phyloP scores from a whole-genome alignment of 768 basidiomycete genomes.

The Tubosaeta brunneosetosa region DNA sequence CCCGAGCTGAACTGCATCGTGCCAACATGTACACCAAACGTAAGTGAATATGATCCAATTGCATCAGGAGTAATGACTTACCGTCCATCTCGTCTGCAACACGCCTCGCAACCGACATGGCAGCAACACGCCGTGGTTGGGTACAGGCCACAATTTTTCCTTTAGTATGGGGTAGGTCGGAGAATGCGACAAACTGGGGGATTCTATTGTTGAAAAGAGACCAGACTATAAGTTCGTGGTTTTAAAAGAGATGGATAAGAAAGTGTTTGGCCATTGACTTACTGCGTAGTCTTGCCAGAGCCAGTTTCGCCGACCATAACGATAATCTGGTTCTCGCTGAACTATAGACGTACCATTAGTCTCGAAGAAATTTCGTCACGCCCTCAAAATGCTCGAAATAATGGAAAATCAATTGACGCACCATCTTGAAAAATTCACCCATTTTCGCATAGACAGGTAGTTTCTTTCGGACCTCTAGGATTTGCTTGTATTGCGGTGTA shows the following conservation, averaged over 20 bases:
- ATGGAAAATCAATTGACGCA: conserved; percentile 38
- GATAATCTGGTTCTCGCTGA: conserved; percentile 63
- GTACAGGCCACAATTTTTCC: conserved; percentile 95
- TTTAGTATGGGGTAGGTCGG: conserved; percentile 85
- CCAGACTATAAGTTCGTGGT: conserved; percentile 26
- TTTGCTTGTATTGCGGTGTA: conserved; percentile 77
- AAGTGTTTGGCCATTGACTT: conserved; percentile 31
- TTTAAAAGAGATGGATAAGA: conserved; percentile 17
- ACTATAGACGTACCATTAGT: conserved; percentile 9
- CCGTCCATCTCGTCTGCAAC: conserved; percentile 99
- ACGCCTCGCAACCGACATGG: conserved; percentile 97
- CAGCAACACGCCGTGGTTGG: conserved; percentile 92
- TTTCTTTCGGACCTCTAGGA: conserved; percentile 78
- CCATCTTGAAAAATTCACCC: conserved; percentile 88
- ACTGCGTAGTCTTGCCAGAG: conserved; percentile 95
- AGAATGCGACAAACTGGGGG: conserved; percentile 93
- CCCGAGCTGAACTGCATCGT: conserved; percentile 72
- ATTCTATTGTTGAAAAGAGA: conserved; percentile 54
- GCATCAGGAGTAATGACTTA: conserved; percentile 35
- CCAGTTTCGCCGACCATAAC: conserved; percentile 94
- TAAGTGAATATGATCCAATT: conserved; percentile 1
- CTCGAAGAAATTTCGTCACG: background rate
- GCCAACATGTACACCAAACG: background rate
- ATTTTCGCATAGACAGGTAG: conserved; percentile 91
- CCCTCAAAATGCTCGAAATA: background rate